A percentile compares a stretch with the other conserved stretches of the same genome.
phyloP scores from a whole-genome alignment of 768 basidiomycete species.

The Rhodocollybia butyracea region DNA sequence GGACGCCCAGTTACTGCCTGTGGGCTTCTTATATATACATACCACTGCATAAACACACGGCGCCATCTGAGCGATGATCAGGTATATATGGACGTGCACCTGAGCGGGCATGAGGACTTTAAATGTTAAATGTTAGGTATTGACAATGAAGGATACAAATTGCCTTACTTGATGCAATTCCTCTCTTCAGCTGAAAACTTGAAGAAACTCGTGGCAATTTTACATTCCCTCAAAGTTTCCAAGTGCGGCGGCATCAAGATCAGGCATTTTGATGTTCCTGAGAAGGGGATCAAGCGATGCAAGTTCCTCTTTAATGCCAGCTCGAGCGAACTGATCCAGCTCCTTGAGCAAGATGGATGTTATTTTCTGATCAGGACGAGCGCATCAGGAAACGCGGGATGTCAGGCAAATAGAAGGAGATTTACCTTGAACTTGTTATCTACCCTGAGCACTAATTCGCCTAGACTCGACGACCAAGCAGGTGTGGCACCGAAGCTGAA shows the following conservation, averaged over 20 bases:
- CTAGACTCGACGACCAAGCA: slow-evolving; percentile 60
- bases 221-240: slow-evolving; percentile 7
- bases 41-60: background rate
- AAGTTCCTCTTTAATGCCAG: slow-evolving; percentile 79
- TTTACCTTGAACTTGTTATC: slow-evolving; percentile 82
- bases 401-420: slow-evolving; percentile 7
- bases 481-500: slow-evolving; percentile 33
- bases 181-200: background rate
- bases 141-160: background rate
- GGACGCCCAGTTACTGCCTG: too few species aligned
- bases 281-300: slow-evolving; percentile 78
- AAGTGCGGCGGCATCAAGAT: slow-evolving; percentile 19
- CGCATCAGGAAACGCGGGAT: background rate
- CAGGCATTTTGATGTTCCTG: slow-evolving; percentile 46
- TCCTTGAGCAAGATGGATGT: slow-evolving; percentile 78
- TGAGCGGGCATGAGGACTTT: background rate
- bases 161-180: background rate
- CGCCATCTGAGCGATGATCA: background rate
- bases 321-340: slow-evolving; percentile 77
- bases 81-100: background rate
- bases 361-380: slow-evolving; percentile 62
- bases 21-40: background rate
- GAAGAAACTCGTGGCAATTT: background rate
- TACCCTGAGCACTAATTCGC: slow-evolving; percentile 75
- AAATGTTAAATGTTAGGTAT: too few species aligned